Evolutionary conservation across 2,329 filamentous ascomycete species (phyloP).

Genomic region (Ophiostoma sp.): DNA sequence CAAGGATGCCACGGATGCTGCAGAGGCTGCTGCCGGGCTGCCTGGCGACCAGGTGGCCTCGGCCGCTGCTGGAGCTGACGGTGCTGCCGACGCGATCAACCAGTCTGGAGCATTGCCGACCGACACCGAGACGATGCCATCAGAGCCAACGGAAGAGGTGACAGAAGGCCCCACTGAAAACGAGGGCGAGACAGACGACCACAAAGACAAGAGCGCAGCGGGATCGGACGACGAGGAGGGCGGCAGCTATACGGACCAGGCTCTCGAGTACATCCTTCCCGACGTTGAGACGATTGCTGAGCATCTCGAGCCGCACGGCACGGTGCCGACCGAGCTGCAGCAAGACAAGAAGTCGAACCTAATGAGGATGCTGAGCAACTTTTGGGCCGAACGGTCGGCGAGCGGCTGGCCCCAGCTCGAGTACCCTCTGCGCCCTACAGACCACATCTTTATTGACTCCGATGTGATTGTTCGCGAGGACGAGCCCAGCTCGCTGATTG

Average conservation of each 20-base stretch:
- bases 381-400: slow-evolving; percentile 96
- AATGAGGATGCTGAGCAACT: slow-evolving; percentile 93
- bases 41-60: slow-evolving; percentile 26
- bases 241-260: slow-evolving; percentile 67
- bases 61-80: background rate
- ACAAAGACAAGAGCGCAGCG: slow-evolving; percentile 43
- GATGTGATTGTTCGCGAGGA: slow-evolving; percentile 97
- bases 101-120: background rate
- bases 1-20: background rate
- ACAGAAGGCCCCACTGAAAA: slow-evolving; percentile 32
- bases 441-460: slow-evolving; percentile 95
- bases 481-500: slow-evolving; percentile 92
- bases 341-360: slow-evolving; percentile 90
- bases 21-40: slow-evolving; percentile 27
- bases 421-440: slow-evolving; percentile 79
- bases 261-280: slow-evolving; percentile 63
- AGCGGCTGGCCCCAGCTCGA: slow-evolving; percentile 91
- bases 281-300: slow-evolving; percentile 59
- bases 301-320: slow-evolving; percentile 55
- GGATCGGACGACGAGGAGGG: slow-evolving; percentile 63
- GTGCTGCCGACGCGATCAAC: too few relatives aligned
- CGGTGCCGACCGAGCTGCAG: slow-evolving; percentile 67
- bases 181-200: slow-evolving; percentile 40
- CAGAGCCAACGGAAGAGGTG: slow-evolving; percentile 9
- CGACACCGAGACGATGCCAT: background rate